phyloP scores from a whole-genome alignment of 2,329 filamentous ascomycete species.

The Trichoderma citrinoviride region DNA sequence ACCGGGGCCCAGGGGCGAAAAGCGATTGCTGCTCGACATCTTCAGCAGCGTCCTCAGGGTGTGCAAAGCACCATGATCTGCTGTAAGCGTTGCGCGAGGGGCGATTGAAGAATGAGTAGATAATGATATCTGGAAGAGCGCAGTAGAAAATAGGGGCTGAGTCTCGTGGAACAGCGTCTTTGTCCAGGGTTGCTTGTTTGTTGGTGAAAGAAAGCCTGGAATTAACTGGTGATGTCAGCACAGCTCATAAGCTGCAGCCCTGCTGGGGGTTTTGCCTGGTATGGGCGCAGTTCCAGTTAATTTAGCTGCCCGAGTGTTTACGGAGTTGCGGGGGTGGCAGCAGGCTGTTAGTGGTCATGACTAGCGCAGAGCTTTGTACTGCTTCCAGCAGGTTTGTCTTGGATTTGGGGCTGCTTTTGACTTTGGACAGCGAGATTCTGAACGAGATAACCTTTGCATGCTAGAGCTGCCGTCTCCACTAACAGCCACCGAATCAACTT shows the following conservation, averaged over 20 bases:
- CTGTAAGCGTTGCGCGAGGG: neutral
- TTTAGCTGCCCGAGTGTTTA: neutral
- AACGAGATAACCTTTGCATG: conserved; percentile 7
- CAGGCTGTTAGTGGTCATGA: neutral
- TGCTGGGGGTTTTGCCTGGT: neutral
- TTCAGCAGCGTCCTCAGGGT: conserved; percentile 14
- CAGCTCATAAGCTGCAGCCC: neutral
- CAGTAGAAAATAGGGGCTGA: neutral
- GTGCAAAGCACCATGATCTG: conserved; percentile 16
- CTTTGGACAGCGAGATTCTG: neutral
- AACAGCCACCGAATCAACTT: neutral
- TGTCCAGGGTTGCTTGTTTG: conserved; percentile 18
- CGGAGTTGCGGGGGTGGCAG: conserved; percentile 1
- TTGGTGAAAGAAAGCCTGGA: neutral
- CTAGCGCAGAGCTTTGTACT: conserved; percentile 10
- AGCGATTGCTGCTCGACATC: conserved; percentile 32
- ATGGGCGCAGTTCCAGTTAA: neutral
- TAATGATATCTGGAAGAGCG: neutral
- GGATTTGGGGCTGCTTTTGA: neutral
- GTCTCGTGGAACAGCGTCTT: neutral
- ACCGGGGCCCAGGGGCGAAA: conserved; percentile 28
- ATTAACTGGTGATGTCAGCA: conserved; percentile 17
- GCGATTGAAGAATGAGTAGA: neutral
- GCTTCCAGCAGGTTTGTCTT: neutral
- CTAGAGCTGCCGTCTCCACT: conserved; percentile 8